These are phyloP conservation scores for Tubosaeta brunneosetosa DNA, from an alignment of 768 basidiomycete genomes.

Conservation along the genomic window DNA sequence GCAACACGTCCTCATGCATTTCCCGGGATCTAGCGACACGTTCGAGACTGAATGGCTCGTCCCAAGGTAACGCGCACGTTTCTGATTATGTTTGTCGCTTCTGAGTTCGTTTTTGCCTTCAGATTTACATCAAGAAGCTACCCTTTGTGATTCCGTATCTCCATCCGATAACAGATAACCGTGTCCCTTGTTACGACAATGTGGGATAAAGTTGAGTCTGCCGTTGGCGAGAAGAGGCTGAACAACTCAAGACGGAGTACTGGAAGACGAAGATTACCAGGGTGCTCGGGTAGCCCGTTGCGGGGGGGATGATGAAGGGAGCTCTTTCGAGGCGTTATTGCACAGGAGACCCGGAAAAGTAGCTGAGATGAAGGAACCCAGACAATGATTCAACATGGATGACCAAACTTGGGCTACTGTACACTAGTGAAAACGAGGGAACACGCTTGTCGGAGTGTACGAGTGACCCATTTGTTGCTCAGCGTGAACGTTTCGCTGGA, in stretches of 20 bases:
- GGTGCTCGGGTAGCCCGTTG: background rate
- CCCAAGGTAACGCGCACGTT: background rate
- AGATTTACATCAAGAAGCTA: conserved; percentile 5
- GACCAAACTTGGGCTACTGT: too few relatives aligned
- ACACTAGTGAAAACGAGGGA: too few relatives aligned
- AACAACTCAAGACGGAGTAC: conserved; percentile 4
- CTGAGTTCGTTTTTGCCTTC: background rate
- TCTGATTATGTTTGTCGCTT: background rate
- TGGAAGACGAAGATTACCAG: conserved; percentile 6
- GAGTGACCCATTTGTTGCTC: too few relatives aligned
- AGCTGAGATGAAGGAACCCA: too few relatives aligned
- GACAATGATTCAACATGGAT: too few relatives aligned
- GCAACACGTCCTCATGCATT: conserved; percentile 18
- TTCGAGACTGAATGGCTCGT: conserved; percentile 7
- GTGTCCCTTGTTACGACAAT: conserved; percentile 35
- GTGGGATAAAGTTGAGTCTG: conserved; percentile 31
- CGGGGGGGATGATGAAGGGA: background rate
- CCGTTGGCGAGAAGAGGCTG: conserved; percentile 18
- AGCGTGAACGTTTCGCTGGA: too few relatives aligned
- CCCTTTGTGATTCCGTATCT: conserved; percentile 34
- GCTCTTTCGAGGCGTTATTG: background rate
- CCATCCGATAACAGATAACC: too few relatives aligned
- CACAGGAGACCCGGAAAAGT: too few relatives aligned
- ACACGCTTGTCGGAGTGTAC: too few relatives aligned
- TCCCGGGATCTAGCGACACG: conserved; percentile 21